phyloP scores from a whole-genome alignment of 1,139 yeast species.

The Kodamaea fungicola region DNA sequence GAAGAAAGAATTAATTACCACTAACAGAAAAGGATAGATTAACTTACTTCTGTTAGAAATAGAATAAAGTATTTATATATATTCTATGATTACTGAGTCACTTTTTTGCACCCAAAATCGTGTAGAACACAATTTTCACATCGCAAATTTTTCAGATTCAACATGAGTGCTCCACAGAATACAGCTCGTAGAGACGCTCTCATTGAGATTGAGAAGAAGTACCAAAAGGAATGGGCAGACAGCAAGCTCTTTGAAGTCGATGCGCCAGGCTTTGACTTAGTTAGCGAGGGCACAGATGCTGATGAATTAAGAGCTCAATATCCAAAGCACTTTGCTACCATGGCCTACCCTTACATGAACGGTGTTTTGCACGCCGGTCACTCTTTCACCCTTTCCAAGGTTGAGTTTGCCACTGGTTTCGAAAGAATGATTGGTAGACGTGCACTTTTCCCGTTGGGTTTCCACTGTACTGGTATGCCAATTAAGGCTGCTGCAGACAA shows the following conservation, averaged over 20 bases:
- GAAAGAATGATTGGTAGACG: slow-evolving; percentile 93
- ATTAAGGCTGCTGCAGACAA: slow-evolving; percentile 96
- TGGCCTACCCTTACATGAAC: slow-evolving; percentile 99
- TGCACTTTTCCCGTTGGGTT: slow-evolving; percentile 93
- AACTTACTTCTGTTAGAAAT: no score
- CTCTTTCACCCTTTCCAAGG: slow-evolving; percentile 91
- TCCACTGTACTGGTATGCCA: slow-evolving; percentile 99
- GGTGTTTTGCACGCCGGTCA: slow-evolving; percentile 99
- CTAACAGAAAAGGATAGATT: neutral
- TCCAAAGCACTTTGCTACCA: slow-evolving; percentile 87
- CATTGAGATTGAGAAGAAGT: slow-evolving; percentile 84
- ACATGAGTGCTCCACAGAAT: slow-evolving; percentile 46
- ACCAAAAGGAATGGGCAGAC: slow-evolving; percentile 83
- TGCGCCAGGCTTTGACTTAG: slow-evolving; percentile 76
- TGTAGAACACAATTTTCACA: slow-evolving; percentile 1
- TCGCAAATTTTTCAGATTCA: slow-evolving; percentile 7
- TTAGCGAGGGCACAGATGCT: slow-evolving; percentile 48
- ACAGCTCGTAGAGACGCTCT: slow-evolving; percentile 94
- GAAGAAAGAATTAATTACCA: slow-evolving; percentile 8
- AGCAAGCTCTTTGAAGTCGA: slow-evolving; percentile 81
- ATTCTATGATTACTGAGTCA: neutral
- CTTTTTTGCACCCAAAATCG: slow-evolving; percentile 4
- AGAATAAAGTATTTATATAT: no score
- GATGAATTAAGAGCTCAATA: slow-evolving; percentile 73
- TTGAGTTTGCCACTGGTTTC: slow-evolving; percentile 89